These are phyloP conservation scores for Rubroshorea leprosula DNA, from an alignment of 345 rosid species.

Conservation along the genomic window DNA sequence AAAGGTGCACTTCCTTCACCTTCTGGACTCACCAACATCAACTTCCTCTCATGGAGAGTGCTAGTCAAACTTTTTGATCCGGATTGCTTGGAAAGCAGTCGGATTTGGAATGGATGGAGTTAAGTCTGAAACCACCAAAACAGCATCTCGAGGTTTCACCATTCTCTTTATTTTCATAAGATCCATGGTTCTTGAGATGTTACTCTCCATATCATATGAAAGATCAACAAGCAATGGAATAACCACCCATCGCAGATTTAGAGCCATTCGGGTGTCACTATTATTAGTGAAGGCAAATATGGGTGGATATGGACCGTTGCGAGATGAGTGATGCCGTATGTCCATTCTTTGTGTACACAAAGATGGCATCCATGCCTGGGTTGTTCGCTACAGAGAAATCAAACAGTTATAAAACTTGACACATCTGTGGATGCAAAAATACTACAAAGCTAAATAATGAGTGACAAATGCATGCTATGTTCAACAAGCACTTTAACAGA, in stretches of 20 bases:
- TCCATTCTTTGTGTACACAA: conserved; percentile 63
- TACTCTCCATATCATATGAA: conserved; percentile 52
- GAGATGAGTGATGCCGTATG: conserved; percentile 67
- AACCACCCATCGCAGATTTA: conserved; percentile 72
- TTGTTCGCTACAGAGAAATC: conserved; percentile 46
- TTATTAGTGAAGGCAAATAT: conserved; percentile 55
- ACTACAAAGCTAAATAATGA: no score
- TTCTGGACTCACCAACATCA: no score
- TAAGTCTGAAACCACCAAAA: conserved; percentile 57
- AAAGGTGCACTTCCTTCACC: no score
- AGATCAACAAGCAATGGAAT: conserved; percentile 39
- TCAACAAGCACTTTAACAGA: no score
- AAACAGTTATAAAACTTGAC: background rate
- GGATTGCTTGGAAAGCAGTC: conserved; percentile 45
- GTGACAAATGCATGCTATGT: no score
- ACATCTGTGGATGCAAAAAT: background rate
- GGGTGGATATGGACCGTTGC: conserved; percentile 67
- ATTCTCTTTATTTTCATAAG: conserved; percentile 46
- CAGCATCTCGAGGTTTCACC: conserved; percentile 37
- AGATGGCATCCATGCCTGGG: conserved; percentile 59
- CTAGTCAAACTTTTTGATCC: conserved; percentile 45
- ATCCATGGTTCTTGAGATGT: conserved; percentile 35
- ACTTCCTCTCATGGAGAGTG: no score
- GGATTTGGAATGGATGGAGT: conserved; percentile 28
- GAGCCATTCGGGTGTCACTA: conserved; percentile 41